phyloP scores from a whole-genome alignment of 352 stramenopile species.

The Pythium insidiosum region DNA sequence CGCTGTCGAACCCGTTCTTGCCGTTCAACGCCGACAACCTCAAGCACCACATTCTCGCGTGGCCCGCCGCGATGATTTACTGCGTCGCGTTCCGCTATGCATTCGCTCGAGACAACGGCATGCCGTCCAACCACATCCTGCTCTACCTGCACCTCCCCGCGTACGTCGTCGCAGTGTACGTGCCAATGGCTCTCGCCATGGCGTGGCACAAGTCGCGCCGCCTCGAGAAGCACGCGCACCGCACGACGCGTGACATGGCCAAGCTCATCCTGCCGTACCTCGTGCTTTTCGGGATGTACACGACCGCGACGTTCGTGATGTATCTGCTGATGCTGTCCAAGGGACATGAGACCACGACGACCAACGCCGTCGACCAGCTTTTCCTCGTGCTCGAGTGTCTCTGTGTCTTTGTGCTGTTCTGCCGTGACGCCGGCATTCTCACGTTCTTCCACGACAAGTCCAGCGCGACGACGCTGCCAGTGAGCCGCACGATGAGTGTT shows the following conservation, averaged over 20 bases:
- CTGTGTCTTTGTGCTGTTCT: constrained; percentile 68
- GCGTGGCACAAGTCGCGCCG: constrained; percentile 62
- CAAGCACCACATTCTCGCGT: constrained; percentile 80
- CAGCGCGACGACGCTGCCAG: constrained; percentile 20
- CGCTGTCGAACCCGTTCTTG: constrained; percentile 80
- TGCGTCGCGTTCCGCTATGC: constrained; percentile 62
- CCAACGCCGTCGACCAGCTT: constrained; percentile 64
- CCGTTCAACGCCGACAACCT: constrained; percentile 82
- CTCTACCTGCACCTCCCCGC: constrained; percentile 63
- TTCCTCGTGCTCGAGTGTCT: constrained; percentile 65
- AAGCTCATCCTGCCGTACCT: constrained; percentile 80
- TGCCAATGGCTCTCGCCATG: constrained; percentile 39
- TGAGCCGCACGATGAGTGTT: constrained; percentile 16
- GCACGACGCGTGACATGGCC: constrained; percentile 72
- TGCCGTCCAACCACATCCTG: constrained; percentile 32
- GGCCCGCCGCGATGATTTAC: constrained; percentile 58
- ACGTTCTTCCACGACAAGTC: constrained; percentile 21
- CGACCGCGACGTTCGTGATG: constrained; percentile 33
- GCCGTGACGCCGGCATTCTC: constrained; percentile 59
- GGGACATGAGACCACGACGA: constrained; percentile 25
- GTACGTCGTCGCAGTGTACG: constrained; percentile 67
- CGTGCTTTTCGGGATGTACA: constrained; percentile 48
- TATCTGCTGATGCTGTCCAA: constrained; percentile 35
- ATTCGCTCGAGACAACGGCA: constrained; percentile 22
- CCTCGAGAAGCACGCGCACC: constrained; percentile 69